Base-by-base conservation (phyloP, 1,284 basidiomycete species). In the Blastosporella zonata region DNA sequence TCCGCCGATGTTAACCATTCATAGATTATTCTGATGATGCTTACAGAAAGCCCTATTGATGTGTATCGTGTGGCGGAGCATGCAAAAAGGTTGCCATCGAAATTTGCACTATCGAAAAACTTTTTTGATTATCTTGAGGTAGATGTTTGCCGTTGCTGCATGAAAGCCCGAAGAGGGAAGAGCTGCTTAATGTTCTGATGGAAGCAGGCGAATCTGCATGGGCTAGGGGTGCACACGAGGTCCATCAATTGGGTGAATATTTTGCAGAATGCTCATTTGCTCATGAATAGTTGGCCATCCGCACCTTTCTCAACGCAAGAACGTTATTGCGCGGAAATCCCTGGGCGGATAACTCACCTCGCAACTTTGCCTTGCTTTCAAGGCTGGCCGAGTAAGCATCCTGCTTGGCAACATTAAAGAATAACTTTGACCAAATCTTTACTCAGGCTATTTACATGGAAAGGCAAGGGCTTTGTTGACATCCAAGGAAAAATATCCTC, bases 11-110 rank as follows among this genome's bases (percentile, higher is more conserved):
- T 48, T 37, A 49, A 38, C 34, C 27, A 35, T 34, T 15, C 42
- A 7, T 38, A 85, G 82, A 83, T 86, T 50, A 77, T 85, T n/a
- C 62, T 84, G 34, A 84, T 83, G 77, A 83, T 84, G 75, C 66
- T 85, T 38, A 78, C 80, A 49, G 81, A 84, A 50, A 67, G 66
- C 0, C 73, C 75, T 0, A 69, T 76, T 2, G 84, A 86, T 55
- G 73, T 81, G 10, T 82, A 84, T 59, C 76, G 82, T 3, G 78
- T 86, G 34, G 79, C 83, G 10, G 84, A 86, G 56, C 79, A 85
- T 62, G 78, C 83, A 1, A 81, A 81, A 61, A 71, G 75, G 81
- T 79, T 48, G 68, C 23, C 34, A 13, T 38, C 37, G n/a, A 23
- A 43, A 9, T 15, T 20, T 23, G 20, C 29, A 29, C 17, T 20